A percentile compares a stretch with the other conserved stretches of the same genome.
phyloP scores from a whole-genome alignment of 2,329 filamentous ascomycete genomes.

The Cytospora piceicola region DNA sequence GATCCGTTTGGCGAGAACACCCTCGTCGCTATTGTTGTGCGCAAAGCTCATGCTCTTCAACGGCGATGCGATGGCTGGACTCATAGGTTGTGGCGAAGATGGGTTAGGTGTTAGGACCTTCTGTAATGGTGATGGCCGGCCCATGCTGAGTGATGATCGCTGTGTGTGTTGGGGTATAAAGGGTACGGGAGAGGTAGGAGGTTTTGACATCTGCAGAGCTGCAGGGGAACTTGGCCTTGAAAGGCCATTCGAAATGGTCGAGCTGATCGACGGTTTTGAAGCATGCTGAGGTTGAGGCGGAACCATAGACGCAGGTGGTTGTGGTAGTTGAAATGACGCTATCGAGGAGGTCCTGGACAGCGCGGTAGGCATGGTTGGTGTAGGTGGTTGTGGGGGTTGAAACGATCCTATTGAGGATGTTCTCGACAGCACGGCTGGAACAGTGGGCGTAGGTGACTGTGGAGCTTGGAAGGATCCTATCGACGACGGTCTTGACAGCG shows the following conservation, averaged over 20 bases:
- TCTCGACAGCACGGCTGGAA: constrained; percentile 3
- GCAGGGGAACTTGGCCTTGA: constrained; percentile 18
- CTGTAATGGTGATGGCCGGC: constrained; percentile 26
- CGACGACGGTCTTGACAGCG: constrained; percentile 14
- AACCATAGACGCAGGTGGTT: constrained; percentile 15
- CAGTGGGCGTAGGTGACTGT: constrained; percentile 12
- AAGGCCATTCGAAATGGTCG: neutral
- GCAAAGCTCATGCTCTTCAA: constrained; percentile 20
- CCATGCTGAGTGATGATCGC: constrained; percentile 22
- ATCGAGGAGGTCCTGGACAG: constrained; percentile 15
- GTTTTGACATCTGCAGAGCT: constrained; percentile 15
- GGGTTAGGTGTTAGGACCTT: constrained; percentile 20
- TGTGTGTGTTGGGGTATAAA: constrained; percentile 18
- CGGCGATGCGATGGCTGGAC: neutral
- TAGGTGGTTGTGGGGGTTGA: constrained; percentile 11
- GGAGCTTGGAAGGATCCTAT: constrained; percentile 6
- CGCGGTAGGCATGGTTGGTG: neutral
- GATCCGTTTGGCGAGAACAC: constrained; percentile 32
- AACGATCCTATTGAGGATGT: constrained; percentile 14
- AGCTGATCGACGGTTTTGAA: constrained; percentile 18
- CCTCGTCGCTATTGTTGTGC: constrained; percentile 22
- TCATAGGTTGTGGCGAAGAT: constrained; percentile 18
- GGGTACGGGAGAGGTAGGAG: constrained; percentile 1
- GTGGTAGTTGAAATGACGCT: constrained; percentile 11
- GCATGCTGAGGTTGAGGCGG: constrained; percentile 19